Evolutionary conservation across 106 monocot species (phyloP), one percentile per base, ranked within the genome.

Genomic region (Dendrobium chrysotoxum): DNA sequence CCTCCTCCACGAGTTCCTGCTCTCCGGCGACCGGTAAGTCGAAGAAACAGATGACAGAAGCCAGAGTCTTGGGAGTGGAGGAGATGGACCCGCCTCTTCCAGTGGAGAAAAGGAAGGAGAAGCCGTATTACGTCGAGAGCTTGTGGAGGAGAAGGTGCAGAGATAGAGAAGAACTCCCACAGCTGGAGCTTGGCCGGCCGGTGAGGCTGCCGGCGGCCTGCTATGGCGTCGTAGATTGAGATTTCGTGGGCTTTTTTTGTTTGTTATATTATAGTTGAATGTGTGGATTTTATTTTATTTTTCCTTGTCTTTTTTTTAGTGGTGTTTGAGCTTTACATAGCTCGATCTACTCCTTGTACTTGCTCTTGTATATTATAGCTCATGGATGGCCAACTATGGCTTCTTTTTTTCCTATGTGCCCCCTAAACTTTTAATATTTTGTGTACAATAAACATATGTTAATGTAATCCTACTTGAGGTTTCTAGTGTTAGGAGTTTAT

Each of bases 71-170:
- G 28, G 16, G 11, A 10, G 66, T 77, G 66, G 64, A 30, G 41
- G 79, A 58, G 66, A 53, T 86, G 65, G 86, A 86, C 39, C 86
- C 83, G 28, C 86, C 86, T 20, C 57, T 82, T 53, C 83, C 86
- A 40, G 86, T 86, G 67, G 75, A 30, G 76, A 40, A 12, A 57
- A 80, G 16, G 72, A 45, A 26, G 35, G 46, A 28, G 11, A 44
- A 23, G 31, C 16, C 17, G 31, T 28, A 28, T 40, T 40, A 47
- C 40, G 54, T 57, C 35, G 70, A 21, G 18, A 78, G 79, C 41
- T 72, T 86, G 57, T 86, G 86, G 86, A 75, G 80, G 83, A 80
- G 86, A 75, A 64, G 86, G 21, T 55, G 76, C 53, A 30, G 77
- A 5, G 77, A n/a, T 10, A 54, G 57, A 40, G 64, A 1, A 1